Conservation (phyloP, 257 asterid species). For the Salvia rosmarinus region DNA sequence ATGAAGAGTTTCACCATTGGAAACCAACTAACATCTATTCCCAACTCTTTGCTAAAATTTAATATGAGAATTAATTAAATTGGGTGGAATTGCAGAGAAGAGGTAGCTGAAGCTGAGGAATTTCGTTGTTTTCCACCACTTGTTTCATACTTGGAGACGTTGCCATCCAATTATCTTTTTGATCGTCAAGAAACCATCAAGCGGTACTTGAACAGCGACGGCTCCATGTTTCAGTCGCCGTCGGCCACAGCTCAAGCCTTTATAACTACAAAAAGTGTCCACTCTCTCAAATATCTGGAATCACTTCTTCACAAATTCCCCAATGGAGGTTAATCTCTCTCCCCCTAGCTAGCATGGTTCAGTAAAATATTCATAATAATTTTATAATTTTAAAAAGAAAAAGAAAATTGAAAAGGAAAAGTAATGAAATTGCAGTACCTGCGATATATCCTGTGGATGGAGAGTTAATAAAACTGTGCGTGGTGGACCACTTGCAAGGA, state of each 20-base stretch:
- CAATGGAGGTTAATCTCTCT: conserved; percentile 34
- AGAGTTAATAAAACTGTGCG: conserved; percentile 46
- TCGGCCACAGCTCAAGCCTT: conserved; percentile 58
- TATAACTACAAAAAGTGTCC: conserved; percentile 40
- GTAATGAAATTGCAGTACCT: conserved; percentile 41
- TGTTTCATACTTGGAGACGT: conserved; percentile 45
- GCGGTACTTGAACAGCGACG: conserved; percentile 37
- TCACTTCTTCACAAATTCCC: conserved; percentile 49
- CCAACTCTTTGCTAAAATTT: no score
- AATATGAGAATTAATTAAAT: no score
- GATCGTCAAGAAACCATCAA: conserved; percentile 14
- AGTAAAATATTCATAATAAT: no score
- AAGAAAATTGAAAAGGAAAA: background rate
- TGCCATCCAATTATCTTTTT: conserved; percentile 33
- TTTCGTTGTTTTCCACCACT: conserved; percentile 38
- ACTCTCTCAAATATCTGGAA: conserved; percentile 40
- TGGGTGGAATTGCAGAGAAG: no score
- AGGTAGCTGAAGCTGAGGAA: no score
- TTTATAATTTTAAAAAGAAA: no score
- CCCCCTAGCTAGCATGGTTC: no score
- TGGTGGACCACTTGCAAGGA: conserved; percentile 59
- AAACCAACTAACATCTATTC: no score
- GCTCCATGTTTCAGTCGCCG: conserved; percentile 56
- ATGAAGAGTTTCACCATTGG: no score
- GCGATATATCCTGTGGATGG: conserved; percentile 50